Conservation (phyloP, 495 filamentous ascomycete genomes). For the Tuber brumale region DNA sequence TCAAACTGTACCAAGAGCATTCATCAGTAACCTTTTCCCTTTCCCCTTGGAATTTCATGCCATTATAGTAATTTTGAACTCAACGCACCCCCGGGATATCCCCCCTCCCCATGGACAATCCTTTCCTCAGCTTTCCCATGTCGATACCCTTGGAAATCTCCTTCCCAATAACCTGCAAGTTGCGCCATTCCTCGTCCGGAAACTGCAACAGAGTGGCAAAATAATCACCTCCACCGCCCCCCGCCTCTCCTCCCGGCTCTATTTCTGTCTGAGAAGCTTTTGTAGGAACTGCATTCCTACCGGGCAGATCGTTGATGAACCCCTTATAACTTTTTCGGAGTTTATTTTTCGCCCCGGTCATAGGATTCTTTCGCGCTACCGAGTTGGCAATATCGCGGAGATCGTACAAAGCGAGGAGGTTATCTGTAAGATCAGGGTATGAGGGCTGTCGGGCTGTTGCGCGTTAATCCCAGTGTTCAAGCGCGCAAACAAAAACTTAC, state of each 20-base stretch:
- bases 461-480: conserved; percentile 42
- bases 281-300: conserved; percentile 48
- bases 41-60: conserved; percentile 1
- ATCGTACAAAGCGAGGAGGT: conserved; percentile 59
- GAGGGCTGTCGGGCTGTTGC: conserved; percentile 44
- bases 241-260: conserved; percentile 46
- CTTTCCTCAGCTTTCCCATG: conserved; percentile 36
- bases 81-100: conserved; percentile 41
- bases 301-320: conserved; percentile 59
- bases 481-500: conserved; percentile 6
- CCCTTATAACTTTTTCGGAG: conserved; percentile 69
- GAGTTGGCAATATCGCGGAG: conserved; percentile 56
- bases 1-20: conserved; percentile 34
- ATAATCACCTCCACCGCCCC: conserved; percentile 45
- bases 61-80: background rate
- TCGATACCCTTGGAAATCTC: conserved; percentile 46
- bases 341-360: conserved; percentile 64
- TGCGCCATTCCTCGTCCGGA: conserved; percentile 63
- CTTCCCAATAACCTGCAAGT: conserved; percentile 58
- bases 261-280: conserved; percentile 47
- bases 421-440: conserved; percentile 54
- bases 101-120: conserved; percentile 35
- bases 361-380: conserved; percentile 59
- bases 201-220: conserved; percentile 47
- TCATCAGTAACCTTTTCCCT: conserved; percentile 9